Conservation (phyloP, 805 yeast genomes). For the Candida chilensis region DNA sequence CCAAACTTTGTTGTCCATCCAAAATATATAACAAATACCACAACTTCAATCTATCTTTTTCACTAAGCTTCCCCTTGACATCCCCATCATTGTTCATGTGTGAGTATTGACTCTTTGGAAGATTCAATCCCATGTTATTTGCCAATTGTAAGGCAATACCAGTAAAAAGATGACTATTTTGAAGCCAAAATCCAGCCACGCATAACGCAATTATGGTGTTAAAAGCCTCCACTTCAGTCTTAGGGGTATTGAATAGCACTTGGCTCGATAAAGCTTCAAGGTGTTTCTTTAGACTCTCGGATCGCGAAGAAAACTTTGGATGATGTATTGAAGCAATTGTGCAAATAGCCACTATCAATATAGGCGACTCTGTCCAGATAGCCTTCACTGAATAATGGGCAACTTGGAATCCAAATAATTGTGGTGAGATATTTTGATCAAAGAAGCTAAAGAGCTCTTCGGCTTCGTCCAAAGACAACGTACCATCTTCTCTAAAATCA, state of each 20-base stretch:
- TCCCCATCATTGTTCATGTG: slow-evolving; percentile 3
- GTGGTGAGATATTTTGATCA: slow-evolving; percentile 48
- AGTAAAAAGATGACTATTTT: slow-evolving; percentile 55
- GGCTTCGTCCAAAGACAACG: slow-evolving; percentile 29
- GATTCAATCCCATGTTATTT: slow-evolving; percentile 37
- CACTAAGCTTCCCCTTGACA: slow-evolving; percentile 8
- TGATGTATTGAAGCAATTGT: slow-evolving; percentile 58
- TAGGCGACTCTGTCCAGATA: slow-evolving; percentile 47
- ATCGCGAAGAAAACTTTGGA: slow-evolving; percentile 25
- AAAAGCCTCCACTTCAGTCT: slow-evolving; percentile 38
- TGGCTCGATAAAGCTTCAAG: slow-evolving; percentile 22
- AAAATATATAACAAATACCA: slow-evolving; percentile 61
- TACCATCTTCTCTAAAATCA: slow-evolving; percentile 24
- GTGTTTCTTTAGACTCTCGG: slow-evolving; percentile 15
- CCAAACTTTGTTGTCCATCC: slow-evolving; percentile 63
- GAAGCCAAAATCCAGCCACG: slow-evolving; percentile 62
- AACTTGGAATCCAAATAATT: slow-evolving; percentile 57
- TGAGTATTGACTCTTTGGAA: slow-evolving; percentile 9
- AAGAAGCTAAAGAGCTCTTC: slow-evolving; percentile 41
- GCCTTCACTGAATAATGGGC: slow-evolving; percentile 36
- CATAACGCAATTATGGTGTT: slow-evolving; percentile 56
- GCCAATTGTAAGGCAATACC: slow-evolving; percentile 64
- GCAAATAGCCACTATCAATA: slow-evolving; percentile 50
- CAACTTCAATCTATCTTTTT: slow-evolving; percentile 41
- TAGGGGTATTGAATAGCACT: slow-evolving; percentile 21